Base-by-base conservation (phyloP, 768 basidiomycete genomes). In the Leucocoprinus leucothites region DNA sequence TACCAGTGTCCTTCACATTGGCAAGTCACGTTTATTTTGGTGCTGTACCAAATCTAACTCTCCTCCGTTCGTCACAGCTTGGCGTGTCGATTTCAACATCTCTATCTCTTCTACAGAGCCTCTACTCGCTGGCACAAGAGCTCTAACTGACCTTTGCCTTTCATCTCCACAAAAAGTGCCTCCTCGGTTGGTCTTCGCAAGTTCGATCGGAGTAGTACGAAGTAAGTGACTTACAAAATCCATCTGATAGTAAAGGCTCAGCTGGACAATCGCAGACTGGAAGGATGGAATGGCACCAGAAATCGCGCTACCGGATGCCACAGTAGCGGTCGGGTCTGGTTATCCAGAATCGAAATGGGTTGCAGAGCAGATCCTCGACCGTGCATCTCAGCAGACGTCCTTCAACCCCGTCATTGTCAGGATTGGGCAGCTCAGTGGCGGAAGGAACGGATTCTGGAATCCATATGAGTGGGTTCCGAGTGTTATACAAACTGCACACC, bases 11-110 rank as follows among this genome's bases (percentile, higher is more conserved):
- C 69, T 79, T 9, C 77, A 80, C 51, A 75, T 71, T 46, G 62
- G 62, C 62, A 46, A 25, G 43, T 35, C 19, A 21, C 16, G 13
- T 13, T 31, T 11, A 31, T 31, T 11, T 31, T 5, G 5, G 5
- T 36, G 13, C 31, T 36, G 7, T 18, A 21, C 9, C 18, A 26
- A n/a, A 18, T 35, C 7, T 16, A 11, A 36, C 28, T 3, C 35
- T 18, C 8, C 35, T 19, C n/a, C n/a, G 7, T 9, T 34, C 3
- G 5, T 22, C 4, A 44, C 42, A 62, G 78, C 77, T 2, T 80
- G 79, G 79, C 69, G 63, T 21, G 62, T 80, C n/a, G 72, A 81
- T 42, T 79, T 80, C 61, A 81, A 78, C 54, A 26, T 74, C 21
- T 56, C 69, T 0, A 60, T 81, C 3, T 67, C 71, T 3, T 75